These are phyloP conservation scores for Vaccinium vitisidaea DNA, from an alignment of 148 eudicot species.

Conservation along the genomic window DNA sequence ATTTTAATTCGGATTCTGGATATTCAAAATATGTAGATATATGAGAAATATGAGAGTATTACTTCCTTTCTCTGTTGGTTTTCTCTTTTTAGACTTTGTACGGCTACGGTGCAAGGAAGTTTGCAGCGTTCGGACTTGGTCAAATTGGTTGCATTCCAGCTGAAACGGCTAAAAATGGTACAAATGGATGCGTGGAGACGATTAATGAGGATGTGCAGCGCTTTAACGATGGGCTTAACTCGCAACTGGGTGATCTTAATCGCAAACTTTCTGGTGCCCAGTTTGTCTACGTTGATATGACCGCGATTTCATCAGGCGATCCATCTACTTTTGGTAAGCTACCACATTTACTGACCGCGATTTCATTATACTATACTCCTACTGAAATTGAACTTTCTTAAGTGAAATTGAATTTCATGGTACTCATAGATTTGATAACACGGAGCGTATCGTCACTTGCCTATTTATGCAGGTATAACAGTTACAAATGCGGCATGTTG, in stretches of 20 bases:
- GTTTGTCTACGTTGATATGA: conserved; percentile 36
- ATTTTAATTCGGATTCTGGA: background rate
- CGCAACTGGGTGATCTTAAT: conserved; percentile 31
- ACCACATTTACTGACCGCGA: background rate
- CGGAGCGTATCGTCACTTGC: background rate
- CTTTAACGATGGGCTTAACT: conserved; percentile 34
- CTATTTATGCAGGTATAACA: conserved; percentile 9
- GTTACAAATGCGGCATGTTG: conserved; percentile 8
- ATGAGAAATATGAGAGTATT: background rate
- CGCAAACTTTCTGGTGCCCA: conserved; percentile 13
- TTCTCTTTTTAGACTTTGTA: conserved; percentile 28
- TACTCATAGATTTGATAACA: background rate
- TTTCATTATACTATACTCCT: background rate
- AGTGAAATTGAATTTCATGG: background rate
- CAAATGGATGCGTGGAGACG: conserved; percentile 20
- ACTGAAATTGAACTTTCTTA: background rate
- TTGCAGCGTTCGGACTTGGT: conserved; percentile 39
- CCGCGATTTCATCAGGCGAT: background rate
- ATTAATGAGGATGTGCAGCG: conserved; percentile 27
- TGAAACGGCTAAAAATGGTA: background rate
- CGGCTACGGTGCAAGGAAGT: conserved; percentile 45
- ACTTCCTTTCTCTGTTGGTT: background rate
- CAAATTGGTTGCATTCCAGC: conserved; percentile 53
- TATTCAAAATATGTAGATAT: too few species aligned
- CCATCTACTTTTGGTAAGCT: background rate